Base-by-base conservation (phyloP, 352 stramenopile species). In the Ophiocytium majus region DNA sequence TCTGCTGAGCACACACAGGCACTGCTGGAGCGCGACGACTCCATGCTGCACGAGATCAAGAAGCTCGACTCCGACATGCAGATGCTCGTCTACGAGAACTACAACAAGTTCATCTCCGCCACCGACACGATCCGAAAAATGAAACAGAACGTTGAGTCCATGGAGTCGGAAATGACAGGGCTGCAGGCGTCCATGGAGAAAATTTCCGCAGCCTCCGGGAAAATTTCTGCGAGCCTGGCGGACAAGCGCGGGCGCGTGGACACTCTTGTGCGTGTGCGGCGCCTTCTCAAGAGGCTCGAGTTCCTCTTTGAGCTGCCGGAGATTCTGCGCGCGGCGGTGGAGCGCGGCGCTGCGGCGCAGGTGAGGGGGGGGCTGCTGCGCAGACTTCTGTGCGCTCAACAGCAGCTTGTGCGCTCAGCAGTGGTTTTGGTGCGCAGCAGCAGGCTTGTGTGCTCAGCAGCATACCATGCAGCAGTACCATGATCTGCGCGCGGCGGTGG, bases 11-110 rank as follows among this genome's bases (percentile, higher is more conserved):
- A 87, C 63, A 50, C 85, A 34, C 82, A 89, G 79, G 80, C 82
- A 17, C 83, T 89, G 14, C 78, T 89, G 28, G 63, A 63, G 63
- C 88, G 84, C 32, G 85, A 89, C 80, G 85, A 89, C 50, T 75
- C 85, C 23, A 86, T 89, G 81, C 76, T 91, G 92, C 80, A 87
- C 81, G 91, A 98, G 90, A 95, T 97, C 80, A 97, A 97, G 85
- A 94, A 95, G 49, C 92, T 99, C 23, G 97, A 99, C 90, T 97
- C 94, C 31, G 98, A 97, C 79, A 99, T 99, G 97, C 97, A 99
- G 91, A 99, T 98, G 90, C 92, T 99, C 63, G 97, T 99, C 31
- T 99, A 99, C 89, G 97, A 99, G 86, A 99, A 99, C 91, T 99
- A 99, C 92, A 98, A 96, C 91, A 99, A 99, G 90, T 99, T 99